These are phyloP conservation scores for Thielaviopsis musarum DNA, from an alignment of 2,329 filamentous ascomycete genomes.

Conservation along the genomic window DNA sequence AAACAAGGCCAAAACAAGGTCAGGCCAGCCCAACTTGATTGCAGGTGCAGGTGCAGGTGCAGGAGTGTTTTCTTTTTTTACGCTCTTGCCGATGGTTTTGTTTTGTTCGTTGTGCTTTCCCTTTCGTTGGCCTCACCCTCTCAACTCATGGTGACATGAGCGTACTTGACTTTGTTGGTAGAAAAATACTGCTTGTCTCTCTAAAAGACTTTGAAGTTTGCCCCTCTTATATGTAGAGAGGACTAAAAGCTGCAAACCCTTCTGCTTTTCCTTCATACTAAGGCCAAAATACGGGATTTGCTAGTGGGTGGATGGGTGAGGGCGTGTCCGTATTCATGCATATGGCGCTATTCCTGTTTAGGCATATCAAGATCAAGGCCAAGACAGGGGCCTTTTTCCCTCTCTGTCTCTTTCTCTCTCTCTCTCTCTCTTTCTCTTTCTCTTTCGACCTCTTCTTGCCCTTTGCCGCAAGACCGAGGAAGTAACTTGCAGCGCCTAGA, in stretches of 20 bases:
- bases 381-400: not conserved
- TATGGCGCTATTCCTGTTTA: not conserved
- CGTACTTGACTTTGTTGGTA: no score
- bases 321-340: not conserved
- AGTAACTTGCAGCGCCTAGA: not conserved
- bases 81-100: no score
- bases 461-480: not conserved
- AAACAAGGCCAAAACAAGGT: not conserved
- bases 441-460: not conserved
- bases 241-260: no score
- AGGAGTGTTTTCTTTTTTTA: no score
- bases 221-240: no score
- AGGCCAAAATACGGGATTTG: not conserved
- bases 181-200: no score
- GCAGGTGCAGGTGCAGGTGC: no score
- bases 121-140: no score
- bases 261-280: no score
- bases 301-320: not conserved
- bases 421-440: not conserved
- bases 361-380: not conserved
- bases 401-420: not conserved
- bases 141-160: no score
- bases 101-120: no score
- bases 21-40: not conserved
- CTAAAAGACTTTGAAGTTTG: no score